A percentile compares a stretch with the other conserved stretches of the same genome.
phyloP scores from a whole-genome alignment of 2,329 filamentous ascomycete species.

The Beauveria scarabaeidicola region DNA sequence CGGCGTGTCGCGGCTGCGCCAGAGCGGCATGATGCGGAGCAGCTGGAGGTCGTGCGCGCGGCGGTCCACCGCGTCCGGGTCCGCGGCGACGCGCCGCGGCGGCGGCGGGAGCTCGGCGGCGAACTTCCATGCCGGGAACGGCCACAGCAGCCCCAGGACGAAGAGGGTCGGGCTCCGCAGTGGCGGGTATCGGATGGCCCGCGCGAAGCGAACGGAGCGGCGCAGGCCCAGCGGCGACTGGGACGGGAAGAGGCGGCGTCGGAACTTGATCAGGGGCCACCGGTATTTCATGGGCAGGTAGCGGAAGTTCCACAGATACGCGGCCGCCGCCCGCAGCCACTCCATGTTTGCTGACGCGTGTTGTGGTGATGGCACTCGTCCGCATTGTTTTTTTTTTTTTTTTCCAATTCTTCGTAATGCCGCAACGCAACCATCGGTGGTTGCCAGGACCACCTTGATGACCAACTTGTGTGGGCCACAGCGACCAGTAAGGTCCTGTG shows the following conservation, averaged over 20 bases:
- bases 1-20: conserved; percentile 19
- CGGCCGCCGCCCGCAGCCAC: not conserved
- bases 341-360: not conserved
- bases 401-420: too few relatives aligned
- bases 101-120: conserved; percentile 9
- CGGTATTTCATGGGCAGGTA: conserved; percentile 14
- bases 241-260: conserved; percentile 13
- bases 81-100: conserved; percentile 14
- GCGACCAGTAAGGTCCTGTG: too few relatives aligned
- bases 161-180: conserved; percentile 7
- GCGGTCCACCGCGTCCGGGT: conserved; percentile 8
- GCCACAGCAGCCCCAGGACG: conserved; percentile 13
- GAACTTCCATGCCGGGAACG: conserved; percentile 13
- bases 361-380: not conserved
- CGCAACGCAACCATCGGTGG: too few relatives aligned
- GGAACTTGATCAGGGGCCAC: conserved; percentile 14
- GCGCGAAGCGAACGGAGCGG: conserved; percentile 2
- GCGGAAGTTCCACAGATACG: conserved; percentile 16
- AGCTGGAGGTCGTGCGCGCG: conserved; percentile 11
- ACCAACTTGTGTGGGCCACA: too few relatives aligned
- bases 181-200: not conserved
- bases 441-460: too few relatives aligned
- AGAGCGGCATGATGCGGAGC: conserved; percentile 14
- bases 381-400: too few relatives aligned
- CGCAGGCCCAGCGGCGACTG: conserved; percentile 12